phyloP scores from a whole-genome alignment of 1,284 basidiomycete genomes.

The Vanrija sp. region DNA sequence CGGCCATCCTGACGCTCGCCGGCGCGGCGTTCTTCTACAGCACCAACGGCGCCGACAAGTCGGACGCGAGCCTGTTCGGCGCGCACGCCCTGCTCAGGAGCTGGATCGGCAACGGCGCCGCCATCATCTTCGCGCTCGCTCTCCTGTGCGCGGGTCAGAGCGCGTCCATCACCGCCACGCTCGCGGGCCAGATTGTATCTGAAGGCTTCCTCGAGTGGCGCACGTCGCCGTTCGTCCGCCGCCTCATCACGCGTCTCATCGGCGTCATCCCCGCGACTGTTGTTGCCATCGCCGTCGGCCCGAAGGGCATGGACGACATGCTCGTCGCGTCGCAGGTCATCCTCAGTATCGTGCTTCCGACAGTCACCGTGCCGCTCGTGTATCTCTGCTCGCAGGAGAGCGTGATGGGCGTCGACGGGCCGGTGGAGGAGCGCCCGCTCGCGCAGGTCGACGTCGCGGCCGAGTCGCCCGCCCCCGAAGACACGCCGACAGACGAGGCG shows the following conservation, averaged over 20 bases:
- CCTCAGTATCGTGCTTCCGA: conserved; percentile 82
- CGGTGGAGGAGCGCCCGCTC: conserved; percentile 18
- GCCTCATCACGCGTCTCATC: conserved; percentile 76
- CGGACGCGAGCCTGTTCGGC: conserved; percentile 72
- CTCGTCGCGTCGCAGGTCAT: conserved; percentile 85
- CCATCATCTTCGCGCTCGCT: conserved; percentile 78
- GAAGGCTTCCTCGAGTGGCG: conserved; percentile 93
- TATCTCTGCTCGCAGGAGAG: conserved; percentile 66
- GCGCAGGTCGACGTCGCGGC: not conserved
- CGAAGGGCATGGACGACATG: conserved; percentile 70
- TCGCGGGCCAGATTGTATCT: conserved; percentile 85
- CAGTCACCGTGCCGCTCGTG: conserved; percentile 74
- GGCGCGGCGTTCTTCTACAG: conserved; percentile 69
- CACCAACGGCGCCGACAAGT: conserved; percentile 24
- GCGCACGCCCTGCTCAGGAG: conserved; percentile 68
- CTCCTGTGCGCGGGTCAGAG: conserved; percentile 83
- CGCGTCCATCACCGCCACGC: conserved; percentile 85
- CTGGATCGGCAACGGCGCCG: conserved; percentile 67
- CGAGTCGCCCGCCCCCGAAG: not conserved
- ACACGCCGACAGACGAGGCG: not conserved
- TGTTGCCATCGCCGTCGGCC: conserved; percentile 72
- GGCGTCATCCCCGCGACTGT: conserved; percentile 81
- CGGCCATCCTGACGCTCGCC: conserved; percentile 60
- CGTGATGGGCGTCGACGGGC: conserved; percentile 62
- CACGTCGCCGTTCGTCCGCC: conserved; percentile 72